A percentile compares a stretch with the other conserved stretches of the same genome.
phyloP scores from a whole-genome alignment of 495 filamentous ascomycete species.

The Penicillium waksmanii region DNA sequence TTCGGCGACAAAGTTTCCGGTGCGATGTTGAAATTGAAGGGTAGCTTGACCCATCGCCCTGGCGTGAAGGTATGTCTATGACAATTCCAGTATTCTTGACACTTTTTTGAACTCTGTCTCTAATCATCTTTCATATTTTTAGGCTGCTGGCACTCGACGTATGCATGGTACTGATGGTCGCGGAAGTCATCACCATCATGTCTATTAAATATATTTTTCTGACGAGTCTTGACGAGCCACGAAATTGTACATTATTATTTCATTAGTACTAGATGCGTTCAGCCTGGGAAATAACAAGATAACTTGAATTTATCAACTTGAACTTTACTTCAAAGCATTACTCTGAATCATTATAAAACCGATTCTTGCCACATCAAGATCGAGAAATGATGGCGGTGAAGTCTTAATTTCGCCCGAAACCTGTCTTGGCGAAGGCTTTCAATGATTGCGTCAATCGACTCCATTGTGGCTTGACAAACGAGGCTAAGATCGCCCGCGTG shows the following conservation, averaged over 20 bases:
- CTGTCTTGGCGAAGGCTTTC: not conserved
- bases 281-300: not conserved
- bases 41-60: conserved; percentile 61
- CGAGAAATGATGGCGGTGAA: not conserved
- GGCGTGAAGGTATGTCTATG: conserved; percentile 59
- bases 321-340: not conserved
- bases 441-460: not conserved
- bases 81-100: not conserved
- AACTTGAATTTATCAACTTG: not conserved
- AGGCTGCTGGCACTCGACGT: conserved; percentile 72
- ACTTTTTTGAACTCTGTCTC: not conserved
- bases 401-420: not conserved
- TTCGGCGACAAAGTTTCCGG: conserved; percentile 73
- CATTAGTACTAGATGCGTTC: not conserved
- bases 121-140: not conserved
- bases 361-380: too few relatives aligned
- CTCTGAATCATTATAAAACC: not conserved
- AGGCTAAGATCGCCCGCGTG: not conserved
- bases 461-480: conserved; percentile 6
- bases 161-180: conserved; percentile 76
- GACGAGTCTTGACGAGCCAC: not conserved
- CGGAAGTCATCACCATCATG: conserved; percentile 41
- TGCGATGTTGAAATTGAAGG: conserved; percentile 67
- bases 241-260: not conserved
- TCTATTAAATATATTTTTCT: conserved; percentile 16